A percentile compares a stretch with the other conserved stretches of the same genome.
Evolutionary conservation across 768 basidiomycete genomes (phyloP).

Genomic region (Phylloporus arenicola): DNA sequence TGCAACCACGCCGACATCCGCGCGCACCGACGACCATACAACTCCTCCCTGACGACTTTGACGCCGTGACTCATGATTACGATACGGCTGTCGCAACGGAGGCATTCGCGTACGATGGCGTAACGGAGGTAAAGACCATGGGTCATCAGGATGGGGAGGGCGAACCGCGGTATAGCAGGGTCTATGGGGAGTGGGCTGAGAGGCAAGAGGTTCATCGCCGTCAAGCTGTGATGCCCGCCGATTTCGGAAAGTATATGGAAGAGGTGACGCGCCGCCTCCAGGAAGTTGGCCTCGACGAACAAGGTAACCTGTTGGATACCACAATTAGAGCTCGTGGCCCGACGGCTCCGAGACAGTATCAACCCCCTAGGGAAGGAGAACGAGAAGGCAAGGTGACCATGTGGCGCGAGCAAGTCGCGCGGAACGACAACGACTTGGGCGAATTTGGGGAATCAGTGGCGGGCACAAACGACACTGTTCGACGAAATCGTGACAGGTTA

Average conservation of each 20-base stretch:
- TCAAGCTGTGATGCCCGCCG: constrained; percentile 19
- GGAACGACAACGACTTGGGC: constrained; percentile 25
- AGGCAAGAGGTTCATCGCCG: constrained; percentile 23
- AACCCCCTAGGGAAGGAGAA: constrained; percentile 12
- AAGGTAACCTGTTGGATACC: constrained; percentile 20
- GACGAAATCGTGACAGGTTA: constrained; percentile 9
- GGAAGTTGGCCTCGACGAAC: constrained; percentile 28
- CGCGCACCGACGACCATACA: constrained; percentile 31
- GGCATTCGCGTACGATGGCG: constrained; percentile 17
- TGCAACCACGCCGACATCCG: constrained; percentile 18
- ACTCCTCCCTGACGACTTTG: constrained; percentile 28
- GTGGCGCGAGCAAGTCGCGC: constrained; percentile 52
- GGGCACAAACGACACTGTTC: constrained; percentile 13
- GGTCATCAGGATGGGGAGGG: constrained; percentile 1
- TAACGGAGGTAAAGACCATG: constrained; percentile 19
- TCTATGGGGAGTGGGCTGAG: constrained; percentile 32
- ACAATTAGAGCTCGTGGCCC: constrained; percentile 12
- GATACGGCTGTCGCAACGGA: constrained; percentile 25
- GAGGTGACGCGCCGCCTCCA: constrained; percentile 35
- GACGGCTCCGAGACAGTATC: constrained; percentile 1
- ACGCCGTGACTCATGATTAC: constrained; percentile 26
- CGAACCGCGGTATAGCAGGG: constrained; percentile 21
- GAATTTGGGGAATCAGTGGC: constrained; percentile 20
- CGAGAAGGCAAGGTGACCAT: constrained; percentile 39
- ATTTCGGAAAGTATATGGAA: constrained; percentile 26